Percentiles rank a stretch among this genome's conserved stretches.
These are phyloP conservation scores for Aureobasidium sp. DNA, from an alignment of 2,329 filamentous ascomycete species.

Conservation along the genomic window DNA sequence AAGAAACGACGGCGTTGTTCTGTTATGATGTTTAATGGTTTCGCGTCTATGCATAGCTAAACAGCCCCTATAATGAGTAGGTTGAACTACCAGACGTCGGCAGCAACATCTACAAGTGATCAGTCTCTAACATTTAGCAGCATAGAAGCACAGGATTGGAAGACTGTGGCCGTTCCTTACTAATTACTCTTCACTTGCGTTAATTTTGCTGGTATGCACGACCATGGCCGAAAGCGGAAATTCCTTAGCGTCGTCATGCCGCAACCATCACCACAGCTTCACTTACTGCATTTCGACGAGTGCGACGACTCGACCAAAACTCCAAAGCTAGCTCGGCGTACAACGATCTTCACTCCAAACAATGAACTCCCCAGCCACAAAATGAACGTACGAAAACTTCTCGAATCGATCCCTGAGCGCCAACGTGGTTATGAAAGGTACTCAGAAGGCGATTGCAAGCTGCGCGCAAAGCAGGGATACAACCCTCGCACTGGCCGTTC, in stretches of 20 bases:
- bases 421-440: neutral
- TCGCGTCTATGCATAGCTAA: no score
- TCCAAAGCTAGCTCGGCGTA: neutral
- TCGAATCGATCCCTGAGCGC: neutral
- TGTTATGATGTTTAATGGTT: no score
- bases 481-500: neutral
- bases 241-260: neutral
- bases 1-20: no score
- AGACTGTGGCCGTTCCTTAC: neutral
- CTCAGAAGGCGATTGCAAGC: neutral
- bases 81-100: neutral
- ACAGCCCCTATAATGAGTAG: no score
- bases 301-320: no score
- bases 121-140: no score
- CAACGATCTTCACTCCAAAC: neutral
- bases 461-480: neutral
- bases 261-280: neutral
- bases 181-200: neutral
- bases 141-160: neutral
- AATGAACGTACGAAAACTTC: neutral
- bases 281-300: neutral
- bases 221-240: neutral
- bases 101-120: neutral
- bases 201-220: neutral
- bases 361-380: neutral